A percentile compares a stretch with the other conserved stretches of the same genome.
phyloP scores from a whole-genome alignment of 371 early-diverging fungal species.

The Mucor piriformis region DNA sequence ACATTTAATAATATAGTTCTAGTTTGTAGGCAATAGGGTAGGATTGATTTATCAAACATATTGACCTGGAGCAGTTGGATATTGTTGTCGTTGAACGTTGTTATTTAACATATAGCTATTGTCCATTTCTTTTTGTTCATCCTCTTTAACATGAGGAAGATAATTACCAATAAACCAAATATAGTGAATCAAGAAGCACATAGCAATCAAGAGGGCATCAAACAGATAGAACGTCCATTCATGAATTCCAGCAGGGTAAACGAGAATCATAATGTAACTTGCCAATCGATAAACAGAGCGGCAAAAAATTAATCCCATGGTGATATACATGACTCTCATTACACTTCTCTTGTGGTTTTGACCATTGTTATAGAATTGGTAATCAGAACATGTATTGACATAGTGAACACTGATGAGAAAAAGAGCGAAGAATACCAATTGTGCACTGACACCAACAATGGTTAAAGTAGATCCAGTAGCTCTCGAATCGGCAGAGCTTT shows the following conservation, averaged over 20 bases:
- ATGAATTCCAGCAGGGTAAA: neutral
- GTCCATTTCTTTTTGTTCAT: no score
- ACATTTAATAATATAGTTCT: neutral
- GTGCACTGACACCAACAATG: conserved; percentile 9
- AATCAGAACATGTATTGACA: neutral
- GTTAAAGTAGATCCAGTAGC: neutral
- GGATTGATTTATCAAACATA: no score
- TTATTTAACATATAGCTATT: no score
- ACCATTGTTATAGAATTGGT: conserved; percentile 5
- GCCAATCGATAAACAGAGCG: conserved; percentile 18
- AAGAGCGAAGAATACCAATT: conserved; percentile 8
- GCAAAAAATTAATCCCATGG: conserved; percentile 3
- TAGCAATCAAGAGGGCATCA: conserved; percentile 7
- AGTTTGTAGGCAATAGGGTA: no score
- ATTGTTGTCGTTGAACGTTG: no score
- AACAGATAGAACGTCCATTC: conserved; percentile 25
- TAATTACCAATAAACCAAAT: conserved; percentile 14
- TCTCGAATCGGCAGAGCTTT: neutral
- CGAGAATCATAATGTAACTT: conserved; percentile 3
- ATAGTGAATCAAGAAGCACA: conserved; percentile 6
- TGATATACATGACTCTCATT: neutral
- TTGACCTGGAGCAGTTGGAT: no score
- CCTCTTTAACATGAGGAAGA: neutral
- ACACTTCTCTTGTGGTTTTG: conserved; percentile 5
- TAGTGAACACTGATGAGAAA: conserved; percentile 8